Conservation (phyloP, 495 filamentous ascomycete genomes). For the Thermothielavioides terrestris region DNA sequence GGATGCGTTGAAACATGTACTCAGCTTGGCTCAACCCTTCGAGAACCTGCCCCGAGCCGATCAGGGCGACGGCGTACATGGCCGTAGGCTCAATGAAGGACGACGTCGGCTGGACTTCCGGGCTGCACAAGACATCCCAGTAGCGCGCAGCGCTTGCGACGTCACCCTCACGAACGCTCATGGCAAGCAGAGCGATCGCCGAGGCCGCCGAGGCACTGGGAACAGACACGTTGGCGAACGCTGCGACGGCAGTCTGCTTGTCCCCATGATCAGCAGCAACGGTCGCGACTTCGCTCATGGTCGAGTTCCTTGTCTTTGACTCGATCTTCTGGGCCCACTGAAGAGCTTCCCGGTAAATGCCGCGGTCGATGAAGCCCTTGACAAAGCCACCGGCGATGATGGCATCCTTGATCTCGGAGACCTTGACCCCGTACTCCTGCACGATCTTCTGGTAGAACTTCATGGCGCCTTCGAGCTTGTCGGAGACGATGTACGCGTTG, state of each 20-base stretch:
- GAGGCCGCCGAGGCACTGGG: slow-evolving; percentile 48
- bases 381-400: slow-evolving; percentile 68
- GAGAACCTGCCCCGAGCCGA: slow-evolving; percentile 68
- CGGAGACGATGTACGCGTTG: slow-evolving; percentile 73
- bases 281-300: slow-evolving; percentile 41
- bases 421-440: slow-evolving; percentile 46
- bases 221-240: slow-evolving; percentile 51
- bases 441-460: slow-evolving; percentile 77
- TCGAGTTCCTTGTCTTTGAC: slow-evolving; percentile 20
- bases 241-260: slow-evolving; percentile 56
- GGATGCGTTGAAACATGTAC: slow-evolving; percentile 73
- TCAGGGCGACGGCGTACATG: slow-evolving; percentile 76
- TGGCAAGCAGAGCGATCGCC: slow-evolving; percentile 76
- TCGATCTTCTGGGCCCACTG: slow-evolving; percentile 50
- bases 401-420: slow-evolving; percentile 53
- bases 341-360: slow-evolving; percentile 58
- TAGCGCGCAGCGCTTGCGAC: slow-evolving; percentile 64
- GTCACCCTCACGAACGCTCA: slow-evolving; percentile 72
- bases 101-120: slow-evolving; percentile 47
- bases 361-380: slow-evolving; percentile 54
- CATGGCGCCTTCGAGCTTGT: slow-evolving; percentile 65
- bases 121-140: slow-evolving; percentile 61
- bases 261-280: slow-evolving; percentile 73
- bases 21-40: slow-evolving; percentile 69
- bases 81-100: slow-evolving; percentile 75